Percentiles rank a stretch among this genome's conserved stretches.
These are phyloP conservation scores for Phytopythium vexans DNA, from an alignment of 352 stramenopile genomes.

Conservation along the genomic window DNA sequence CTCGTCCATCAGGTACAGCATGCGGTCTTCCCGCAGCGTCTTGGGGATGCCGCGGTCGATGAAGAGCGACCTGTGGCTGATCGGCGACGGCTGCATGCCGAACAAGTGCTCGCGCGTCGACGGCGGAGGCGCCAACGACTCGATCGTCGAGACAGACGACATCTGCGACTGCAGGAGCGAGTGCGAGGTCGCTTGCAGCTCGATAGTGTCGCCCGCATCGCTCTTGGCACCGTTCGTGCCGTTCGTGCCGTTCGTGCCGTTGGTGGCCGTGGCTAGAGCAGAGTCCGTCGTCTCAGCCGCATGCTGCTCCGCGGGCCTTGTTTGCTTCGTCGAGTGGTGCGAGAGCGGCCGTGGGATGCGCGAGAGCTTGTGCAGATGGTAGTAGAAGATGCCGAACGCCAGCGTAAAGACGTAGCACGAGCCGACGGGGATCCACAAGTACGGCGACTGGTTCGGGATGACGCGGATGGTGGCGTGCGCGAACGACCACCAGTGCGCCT, in stretches of 20 bases:
- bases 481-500: conserved; percentile 74
- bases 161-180: conserved; percentile 1
- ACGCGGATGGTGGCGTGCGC: conserved; percentile 76
- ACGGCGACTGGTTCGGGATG: conserved; percentile 71
- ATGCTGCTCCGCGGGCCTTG: neutral
- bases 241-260: neutral
- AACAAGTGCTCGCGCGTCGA: conserved; percentile 52
- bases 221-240: neutral
- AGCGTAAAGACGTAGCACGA: conserved; percentile 77
- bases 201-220: neutral
- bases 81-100: conserved; percentile 74
- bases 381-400: conserved; percentile 71
- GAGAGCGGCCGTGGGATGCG: conserved; percentile 42
- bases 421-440: conserved; percentile 71
- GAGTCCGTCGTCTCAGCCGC: neutral
- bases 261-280: neutral
- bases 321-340: neutral
- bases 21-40: conserved; percentile 66
- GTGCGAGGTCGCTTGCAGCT: neutral
- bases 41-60: conserved; percentile 76
- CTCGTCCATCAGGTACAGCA: conserved; percentile 74
- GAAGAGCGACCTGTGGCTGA: conserved; percentile 76
- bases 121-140: conserved; percentile 11
- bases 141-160: conserved; percentile 3
- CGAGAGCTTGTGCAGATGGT: conserved; percentile 56